Evolutionary conservation across 257 asterid genomes (phyloP).

Genomic region (Thymus quinquecostatus): DNA sequence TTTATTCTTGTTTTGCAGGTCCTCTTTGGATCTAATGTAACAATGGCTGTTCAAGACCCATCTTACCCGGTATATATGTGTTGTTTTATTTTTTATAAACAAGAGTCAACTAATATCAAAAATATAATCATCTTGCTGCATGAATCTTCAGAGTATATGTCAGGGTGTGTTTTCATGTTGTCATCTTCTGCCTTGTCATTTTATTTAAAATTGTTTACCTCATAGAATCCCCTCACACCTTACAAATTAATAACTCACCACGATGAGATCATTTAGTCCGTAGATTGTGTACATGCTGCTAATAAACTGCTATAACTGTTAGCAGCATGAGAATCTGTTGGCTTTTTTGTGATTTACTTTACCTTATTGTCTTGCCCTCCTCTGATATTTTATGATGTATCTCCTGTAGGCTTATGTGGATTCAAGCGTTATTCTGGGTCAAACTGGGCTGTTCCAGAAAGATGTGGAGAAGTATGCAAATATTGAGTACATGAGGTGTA

Average conservation of each 20-base stretch:
- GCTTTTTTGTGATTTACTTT: background rate
- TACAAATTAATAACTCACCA: constrained; percentile 3
- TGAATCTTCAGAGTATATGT: constrained; percentile 12
- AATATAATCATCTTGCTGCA: background rate
- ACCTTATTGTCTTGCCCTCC: background rate
- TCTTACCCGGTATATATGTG: constrained; percentile 79
- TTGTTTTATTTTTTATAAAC: constrained; percentile 12
- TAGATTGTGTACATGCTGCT: background rate
- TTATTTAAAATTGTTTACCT: constrained; percentile 4
- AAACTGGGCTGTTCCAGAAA: constrained; percentile 84
- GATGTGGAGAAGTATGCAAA: constrained; percentile 84
- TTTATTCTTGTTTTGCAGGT: constrained; percentile 53
- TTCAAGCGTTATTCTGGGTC: constrained; percentile 95
- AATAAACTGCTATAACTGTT: constrained; percentile 14
- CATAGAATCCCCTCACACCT: background rate
- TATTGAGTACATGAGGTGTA: constrained; percentile 95
- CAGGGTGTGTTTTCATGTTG: constrained; percentile 4
- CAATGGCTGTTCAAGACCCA: constrained; percentile 99
- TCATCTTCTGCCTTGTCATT: constrained; percentile 10
- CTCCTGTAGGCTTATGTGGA: constrained; percentile 82
- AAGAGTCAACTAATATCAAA: background rate
- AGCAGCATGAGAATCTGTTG: constrained; percentile 7
- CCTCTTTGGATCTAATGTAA: constrained; percentile 87
- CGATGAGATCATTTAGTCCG: constrained; percentile 5
- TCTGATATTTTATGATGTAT: constrained; percentile 16